Conservation (phyloP, 306 rosid genomes). For the barrel medic (Medicago truncatula) region MtrunA17r5.0-ANR NC_053049.1:42054001-42054500, state of each 20-base stretch:
- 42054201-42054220: slow-evolving; percentile 14
- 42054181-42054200: no score
- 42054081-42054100: background rate
- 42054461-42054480: no score
- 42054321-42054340: background rate
- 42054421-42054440: slow-evolving; percentile 27
- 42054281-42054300: no score
- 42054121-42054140: background rate
- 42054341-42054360: background rate
- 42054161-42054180: background rate
- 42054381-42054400: slow-evolving; percentile 36
- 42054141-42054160: background rate
- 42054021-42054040: slow-evolving; percentile 23
- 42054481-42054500: no score
- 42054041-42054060: slow-evolving; percentile 7
- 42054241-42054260: slow-evolving; percentile 22
- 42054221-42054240: slow-evolving; percentile 16
- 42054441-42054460: no score
- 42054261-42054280: background rate
- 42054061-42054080: background rate
- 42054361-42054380: slow-evolving; percentile 13
- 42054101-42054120: background rate
- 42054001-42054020: slow-evolving; percentile 21
- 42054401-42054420: slow-evolving; percentile 37
- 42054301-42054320: background rate